These are phyloP conservation scores for Cryphonectria carpinicola DNA, from an alignment of 2,329 filamentous ascomycete species.

Conservation along the genomic window DNA sequence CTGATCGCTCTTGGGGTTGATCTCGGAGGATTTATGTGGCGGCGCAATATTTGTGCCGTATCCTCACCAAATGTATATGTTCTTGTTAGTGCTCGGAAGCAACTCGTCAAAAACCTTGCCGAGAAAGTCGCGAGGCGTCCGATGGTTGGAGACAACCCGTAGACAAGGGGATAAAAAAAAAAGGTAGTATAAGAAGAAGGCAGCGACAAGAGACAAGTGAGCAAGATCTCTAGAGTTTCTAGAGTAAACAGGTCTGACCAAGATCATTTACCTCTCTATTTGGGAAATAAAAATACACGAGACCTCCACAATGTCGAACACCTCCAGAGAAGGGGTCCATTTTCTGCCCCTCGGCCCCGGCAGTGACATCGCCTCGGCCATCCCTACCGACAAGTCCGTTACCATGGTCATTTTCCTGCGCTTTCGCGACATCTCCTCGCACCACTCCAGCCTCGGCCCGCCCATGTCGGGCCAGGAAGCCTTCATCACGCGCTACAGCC, in stretches of 20 bases:
- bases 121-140: background rate
- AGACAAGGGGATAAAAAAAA: too few species aligned
- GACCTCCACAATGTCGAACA: too few species aligned
- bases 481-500: background rate
- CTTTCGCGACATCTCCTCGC: too few species aligned
- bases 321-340: too few species aligned
- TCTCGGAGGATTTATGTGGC: background rate
- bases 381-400: too few species aligned
- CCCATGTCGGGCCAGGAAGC: background rate
- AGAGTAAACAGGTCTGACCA: background rate
- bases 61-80: background rate
- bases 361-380: too few species aligned
- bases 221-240: background rate
- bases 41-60: background rate
- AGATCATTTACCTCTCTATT: background rate
- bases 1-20: background rate
- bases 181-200: background rate
- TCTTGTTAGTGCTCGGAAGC: background rate
- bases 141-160: background rate
- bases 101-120: background rate
- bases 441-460: background rate
- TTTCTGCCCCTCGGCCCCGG: too few species aligned
- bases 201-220: background rate
- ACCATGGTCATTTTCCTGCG: too few species aligned
- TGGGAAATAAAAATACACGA: too few species aligned